Conservation (phyloP, 2,329 filamentous ascomycete species). For the Diaporthe ampelina region DNA sequence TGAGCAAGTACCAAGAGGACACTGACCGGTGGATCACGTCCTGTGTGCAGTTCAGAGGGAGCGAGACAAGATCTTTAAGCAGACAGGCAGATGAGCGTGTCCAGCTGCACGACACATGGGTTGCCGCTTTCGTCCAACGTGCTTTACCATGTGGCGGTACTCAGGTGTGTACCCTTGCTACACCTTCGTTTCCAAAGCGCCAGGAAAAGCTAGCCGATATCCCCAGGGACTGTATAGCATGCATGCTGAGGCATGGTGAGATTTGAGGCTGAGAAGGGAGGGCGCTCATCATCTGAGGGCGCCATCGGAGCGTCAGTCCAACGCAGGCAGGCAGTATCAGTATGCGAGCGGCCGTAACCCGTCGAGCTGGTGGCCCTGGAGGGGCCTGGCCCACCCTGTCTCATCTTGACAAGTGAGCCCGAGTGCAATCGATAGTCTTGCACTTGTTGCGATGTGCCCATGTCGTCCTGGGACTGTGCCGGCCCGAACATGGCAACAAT, state of each 20-base stretch:
- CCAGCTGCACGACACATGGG: slow-evolving; percentile 36
- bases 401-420: neutral
- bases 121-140: slow-evolving; percentile 31
- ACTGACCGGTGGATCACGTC: neutral
- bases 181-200: neutral
- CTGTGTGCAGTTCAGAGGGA: slow-evolving; percentile 6
- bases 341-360: neutral
- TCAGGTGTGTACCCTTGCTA: slow-evolving; percentile 18
- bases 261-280: slow-evolving; percentile 27
- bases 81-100: slow-evolving; percentile 21
- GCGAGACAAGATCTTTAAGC: slow-evolving; percentile 37
- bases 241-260: slow-evolving; percentile 22
- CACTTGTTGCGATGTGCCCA: neutral
- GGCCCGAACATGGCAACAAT: no score
- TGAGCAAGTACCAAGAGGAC: neutral
- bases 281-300: slow-evolving; percentile 10
- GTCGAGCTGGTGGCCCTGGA: neutral
- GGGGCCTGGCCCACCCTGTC: neutral
- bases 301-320: neutral
- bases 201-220: slow-evolving; percentile 10
- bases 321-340: neutral
- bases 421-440: neutral
- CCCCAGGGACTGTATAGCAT: neutral
- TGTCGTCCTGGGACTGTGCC: neutral
- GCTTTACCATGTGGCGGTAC: neutral